A percentile compares a stretch with the other conserved stretches of the same genome.
Evolutionary conservation across 257 asterid species (phyloP).

Genomic region (Solanum clarkiae): DNA sequence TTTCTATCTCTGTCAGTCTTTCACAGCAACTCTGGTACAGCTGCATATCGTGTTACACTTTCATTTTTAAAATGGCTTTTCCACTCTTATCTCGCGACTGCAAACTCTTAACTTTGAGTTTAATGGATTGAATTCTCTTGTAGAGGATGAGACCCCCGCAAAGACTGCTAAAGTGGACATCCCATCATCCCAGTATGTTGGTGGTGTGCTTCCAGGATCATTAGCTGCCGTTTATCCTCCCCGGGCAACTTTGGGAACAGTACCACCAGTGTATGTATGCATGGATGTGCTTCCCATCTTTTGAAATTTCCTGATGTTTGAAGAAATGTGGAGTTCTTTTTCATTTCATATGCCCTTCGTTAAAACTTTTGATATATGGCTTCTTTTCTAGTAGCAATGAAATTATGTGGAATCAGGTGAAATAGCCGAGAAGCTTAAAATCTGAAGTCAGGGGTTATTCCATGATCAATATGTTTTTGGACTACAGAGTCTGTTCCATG

Average conservation of each 20-base stretch:
- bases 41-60: background rate
- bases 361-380: background rate
- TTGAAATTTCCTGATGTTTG: background rate
- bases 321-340: background rate
- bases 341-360: background rate
- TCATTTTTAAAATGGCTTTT: background rate
- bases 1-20: background rate
- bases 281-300: background rate
- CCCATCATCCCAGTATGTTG: conserved; percentile 40
- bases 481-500: background rate
- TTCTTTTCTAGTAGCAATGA: background rate
- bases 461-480: background rate
- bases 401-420: background rate
- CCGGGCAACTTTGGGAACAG: conserved; percentile 33
- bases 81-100: background rate
- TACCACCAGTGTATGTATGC: conserved; percentile 44
- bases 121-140: background rate
- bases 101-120: background rate
- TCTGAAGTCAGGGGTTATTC: background rate
- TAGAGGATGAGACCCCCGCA: conserved; percentile 65
- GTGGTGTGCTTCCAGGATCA: conserved; percentile 34
- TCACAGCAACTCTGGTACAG: too few species aligned
- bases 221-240: conserved; percentile 26
- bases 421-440: background rate
- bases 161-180: conserved; percentile 63